Base-by-base conservation (phyloP, 2,329 filamentous ascomycete genomes). In the Apiospora marii region DNA sequence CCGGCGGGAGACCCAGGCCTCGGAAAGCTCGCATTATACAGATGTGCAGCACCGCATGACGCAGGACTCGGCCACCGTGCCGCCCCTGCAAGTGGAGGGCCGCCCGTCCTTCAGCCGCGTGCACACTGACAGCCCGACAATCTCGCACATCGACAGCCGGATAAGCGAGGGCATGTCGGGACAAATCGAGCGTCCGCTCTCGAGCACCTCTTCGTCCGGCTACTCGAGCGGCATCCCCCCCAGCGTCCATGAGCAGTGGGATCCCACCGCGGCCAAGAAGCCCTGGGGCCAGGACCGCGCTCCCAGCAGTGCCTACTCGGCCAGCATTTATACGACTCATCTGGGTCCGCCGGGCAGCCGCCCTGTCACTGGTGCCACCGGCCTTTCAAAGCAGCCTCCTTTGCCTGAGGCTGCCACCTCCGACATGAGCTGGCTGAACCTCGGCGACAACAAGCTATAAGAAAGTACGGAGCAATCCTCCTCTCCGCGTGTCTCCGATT, bases 341-440 rank as follows among this genome's bases (percentile, higher is more conserved):
- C 80, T 86, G 13, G 82, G 82, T 53, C 73, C 76, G 44, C 81
- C 79, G 72, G 78, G 73, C 27, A 79, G 71, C 71, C 77, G 77
- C 70, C 77, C 77, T 72, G 77, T 78, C 10, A 79, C 77, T 24
- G 83, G 81, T 72, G 77, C 78, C 8, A 79, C 77, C n/a, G 83
- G 81, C 61, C 79, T 86, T 72, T 87, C 84, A 78, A 82, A 81
- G 70, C 86, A 88, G 75, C 86, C 87, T 24, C 87, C 88, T 76
- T 83, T 89, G 43, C 81, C 83, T 30, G 86, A 83, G 81, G 85
- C 88, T 68, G 80, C 85, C 37, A 84, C 84, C 8, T 86, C 87
- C 69, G 93, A 95, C 80, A 93, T 95, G 92, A 94, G 92, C 82
- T 95, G 93, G 93, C 83, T 95, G 75, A 94, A 95, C 78, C 85